Base-by-base conservation (phyloP, 2,329 filamentous ascomycete species). In the Plectosphaerella sp. region DNA sequence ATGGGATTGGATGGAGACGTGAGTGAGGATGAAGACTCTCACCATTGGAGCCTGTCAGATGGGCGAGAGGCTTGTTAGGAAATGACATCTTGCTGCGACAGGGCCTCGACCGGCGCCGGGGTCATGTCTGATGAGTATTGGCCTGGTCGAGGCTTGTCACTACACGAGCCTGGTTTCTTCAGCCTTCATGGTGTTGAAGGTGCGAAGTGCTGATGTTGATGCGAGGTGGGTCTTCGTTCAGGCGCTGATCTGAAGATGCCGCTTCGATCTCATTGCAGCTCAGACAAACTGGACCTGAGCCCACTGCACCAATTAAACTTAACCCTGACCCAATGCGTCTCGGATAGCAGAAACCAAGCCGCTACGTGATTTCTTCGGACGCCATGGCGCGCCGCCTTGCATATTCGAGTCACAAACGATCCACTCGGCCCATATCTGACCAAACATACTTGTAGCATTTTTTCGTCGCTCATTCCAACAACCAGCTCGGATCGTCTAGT, bases 41-140 rank as follows among this genome's bases (percentile, higher is more conserved):
- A 83, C 82, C 81, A 64, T 79, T 83, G 15, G 82, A 80, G 55
- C 81, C 82, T 51, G 80, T 67, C 9, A 85, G 69, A 61, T 83
- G 78, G 41, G 80, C 77, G 54, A 78, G 67, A 37, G 80, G 79
- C 61, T 67, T 69, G 60, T 74, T 67, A 51, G 74, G 73, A 50
- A 78, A 75, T 50, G 68, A 67, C 75, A 78, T 78, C 43, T 28
- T 8, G 36, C 35, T 14, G 18, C 20, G 7, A 36, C 11, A 7
- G 5, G 11, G 39, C 45, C 28, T 33, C 28, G 28, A 33, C 28
- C 28, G 28, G 28, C 28, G 28, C 8, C 28, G 28, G 28, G 28
- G 28, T 41, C 37, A 41, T 52, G 45, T 36, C 39, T 52, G 14
- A 16, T 36, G 42, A 15, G 14, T 3, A 33, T 10, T 33, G 28